phyloP scores from a whole-genome alignment of 176 grass and related monocot species.

The Zoysia japonica region DNA sequence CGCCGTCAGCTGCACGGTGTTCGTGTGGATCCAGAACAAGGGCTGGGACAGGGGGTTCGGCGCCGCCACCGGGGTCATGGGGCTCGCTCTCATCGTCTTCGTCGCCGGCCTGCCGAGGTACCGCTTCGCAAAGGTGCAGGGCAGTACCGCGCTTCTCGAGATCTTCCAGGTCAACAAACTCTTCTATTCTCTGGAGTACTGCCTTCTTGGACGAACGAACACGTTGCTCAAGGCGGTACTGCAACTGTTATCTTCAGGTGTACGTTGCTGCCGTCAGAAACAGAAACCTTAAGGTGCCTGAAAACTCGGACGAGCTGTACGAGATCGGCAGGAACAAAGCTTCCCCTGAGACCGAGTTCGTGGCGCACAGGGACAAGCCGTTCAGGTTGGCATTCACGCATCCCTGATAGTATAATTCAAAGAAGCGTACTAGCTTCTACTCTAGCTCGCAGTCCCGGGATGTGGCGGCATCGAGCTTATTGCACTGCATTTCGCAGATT shows the following conservation, averaged over 20 bases:
- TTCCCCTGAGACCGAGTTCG: constrained; percentile 37
- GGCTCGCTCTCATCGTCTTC: constrained; percentile 48
- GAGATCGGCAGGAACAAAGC: constrained; percentile 51
- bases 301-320: constrained; percentile 51
- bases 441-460: neutral
- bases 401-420: neutral
- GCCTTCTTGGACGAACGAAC: neutral
- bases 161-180: constrained; percentile 50
- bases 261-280: constrained; percentile 54
- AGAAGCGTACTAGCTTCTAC: neutral
- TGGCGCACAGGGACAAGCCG: constrained; percentile 42
- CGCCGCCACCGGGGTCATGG: constrained; percentile 41
- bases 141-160: constrained; percentile 48
- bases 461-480: neutral
- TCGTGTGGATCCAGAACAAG: constrained; percentile 61
- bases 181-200: neutral
- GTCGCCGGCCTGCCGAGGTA: constrained; percentile 55
- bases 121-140: constrained; percentile 46
- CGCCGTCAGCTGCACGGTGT: constrained; percentile 53
- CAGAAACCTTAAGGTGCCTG: constrained; percentile 46
- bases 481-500: constrained; percentile 30
- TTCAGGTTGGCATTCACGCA: constrained; percentile 40
- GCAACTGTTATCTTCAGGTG: constrained; percentile 36
- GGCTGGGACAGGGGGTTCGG: constrained; percentile 60
- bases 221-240: neutral